Base-by-base conservation (phyloP, 2,329 filamentous ascomycete genomes). In the Nemania serpens region DNA sequence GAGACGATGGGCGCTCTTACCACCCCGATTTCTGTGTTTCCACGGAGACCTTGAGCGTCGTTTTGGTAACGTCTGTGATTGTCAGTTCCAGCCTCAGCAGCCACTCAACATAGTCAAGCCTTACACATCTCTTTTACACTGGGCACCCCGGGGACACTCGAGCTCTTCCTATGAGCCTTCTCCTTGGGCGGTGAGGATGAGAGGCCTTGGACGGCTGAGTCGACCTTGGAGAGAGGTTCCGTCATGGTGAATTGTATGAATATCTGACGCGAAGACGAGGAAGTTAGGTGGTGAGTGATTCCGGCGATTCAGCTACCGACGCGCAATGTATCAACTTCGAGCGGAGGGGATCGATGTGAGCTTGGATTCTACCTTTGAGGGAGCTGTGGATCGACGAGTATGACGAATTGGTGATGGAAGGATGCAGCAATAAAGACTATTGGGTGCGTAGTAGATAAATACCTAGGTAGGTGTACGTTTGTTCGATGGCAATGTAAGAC, bases 11-110 rank as follows among this genome's bases (percentile, higher is more conserved):
- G 46, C 45, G 20, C 11, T 76, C 89, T 76, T 85, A 96, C 91
- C 92, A 96, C 77, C 91, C 91, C 61, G 93, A 89, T 79, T 88
- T 89, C 77, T 96, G 92, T 57, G 92, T 96, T 79, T 96, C 91
- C 62, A 86, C 82, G 39, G 91, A 88, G 70, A 96, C 88, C 71
- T 88, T 74, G 59, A 96, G 82, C 64, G 90, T 84, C 68, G 86
- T 88, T 58, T 84, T 84, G 72, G 91, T 86, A 73, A 87, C 87
- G 78, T 93, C 92, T 96, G 75, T 5, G 0, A 36, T 15, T n/a
- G 45, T 65, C n/a, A 65, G 43, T 49, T 36, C 39, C 20, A 42
- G 34, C 7, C 25, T 10, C 15, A 13, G 20, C 3, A n/a, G 25
- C 15, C 2, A 13, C 25, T 22, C 34, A 13, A 11, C 12, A 42